These are phyloP conservation scores for Phanerodontia chrysosporium DNA, from an alignment of 768 basidiomycete genomes.

Conservation along the genomic window DNA sequence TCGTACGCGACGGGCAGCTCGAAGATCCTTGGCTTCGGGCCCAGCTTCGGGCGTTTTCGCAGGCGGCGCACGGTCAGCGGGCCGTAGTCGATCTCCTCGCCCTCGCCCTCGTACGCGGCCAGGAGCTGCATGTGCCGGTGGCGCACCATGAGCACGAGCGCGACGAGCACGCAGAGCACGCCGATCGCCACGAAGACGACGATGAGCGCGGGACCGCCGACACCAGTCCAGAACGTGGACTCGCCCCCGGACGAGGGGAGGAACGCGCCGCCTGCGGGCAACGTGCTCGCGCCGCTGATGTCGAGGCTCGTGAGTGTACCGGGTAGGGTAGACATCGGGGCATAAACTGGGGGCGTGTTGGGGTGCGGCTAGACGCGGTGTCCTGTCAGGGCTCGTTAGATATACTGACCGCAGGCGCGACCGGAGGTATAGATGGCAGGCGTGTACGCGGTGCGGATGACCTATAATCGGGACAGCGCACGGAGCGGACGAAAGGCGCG, in stretches of 20 bases:
- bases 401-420: background rate
- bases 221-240: background rate
- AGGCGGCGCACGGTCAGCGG: background rate
- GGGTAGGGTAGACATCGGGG: background rate
- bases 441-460: background rate
- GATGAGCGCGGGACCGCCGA: background rate
- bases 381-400: background rate
- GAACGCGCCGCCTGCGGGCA: background rate
- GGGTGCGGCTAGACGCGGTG: background rate
- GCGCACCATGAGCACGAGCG: slow-evolving; percentile 1
- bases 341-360: background rate
- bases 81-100: background rate
- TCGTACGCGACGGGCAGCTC: background rate
- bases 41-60: background rate
- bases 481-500: background rate
- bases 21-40: background rate
- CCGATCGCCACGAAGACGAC: slow-evolving; percentile 8
- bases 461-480: background rate
- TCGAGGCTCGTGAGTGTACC: background rate
- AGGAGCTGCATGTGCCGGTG: background rate
- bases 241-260: background rate
- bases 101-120: too few species aligned
- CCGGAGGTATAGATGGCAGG: too few species aligned
- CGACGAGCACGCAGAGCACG: background rate
- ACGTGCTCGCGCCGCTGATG: background rate